Base-by-base conservation (phyloP, 1,284 basidiomycete species). In the Boletus semigastroideus region DNA sequence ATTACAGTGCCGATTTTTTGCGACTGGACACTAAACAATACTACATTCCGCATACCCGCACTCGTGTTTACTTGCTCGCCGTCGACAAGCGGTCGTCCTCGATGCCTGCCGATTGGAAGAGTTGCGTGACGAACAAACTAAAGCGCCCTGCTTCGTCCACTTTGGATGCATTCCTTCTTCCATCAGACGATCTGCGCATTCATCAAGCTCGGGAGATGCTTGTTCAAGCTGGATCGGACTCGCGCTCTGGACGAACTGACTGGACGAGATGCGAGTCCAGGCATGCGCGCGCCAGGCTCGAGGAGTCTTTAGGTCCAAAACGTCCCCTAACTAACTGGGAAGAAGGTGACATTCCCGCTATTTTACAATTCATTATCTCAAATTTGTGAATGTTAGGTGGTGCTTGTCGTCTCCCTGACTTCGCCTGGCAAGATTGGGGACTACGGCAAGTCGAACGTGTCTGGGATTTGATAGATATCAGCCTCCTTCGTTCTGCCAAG, bases 351-450 rank as follows among this genome's bases (percentile, higher is more conserved):
- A 57, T 20, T 28, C 27, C 5, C 4, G 4, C 36, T 45, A 22
- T 2, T 45, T 33, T 46, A 12, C 1, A 27, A 28, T 30, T 16
- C 20, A 42, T 48, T 27, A 10, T 9, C 28, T 52, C 28, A 45
- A 42, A 14, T 19, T 37, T 16, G 19, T 34, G 31, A 37, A 42
- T 51, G 40, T 46, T 52, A 84, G 91, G 88, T 60, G 94, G 92
- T 11, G 85, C 82, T 48, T 94, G 92, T 67, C 92, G 90, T 62
- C 74, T 95, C 53, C 88, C 87, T 1, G 94, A 97, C 64, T 94
- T 92, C 63, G 88, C 89, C 17, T 98, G 95, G 95, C 86, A 87
- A 58, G 94, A 97, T 65, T 98, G 94, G 94, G 91, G 87, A 20
- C 74, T 86, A 17, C 82, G 83, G 8, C 94, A 97, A 67, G 95